Base-by-base conservation (phyloP, 2,329 filamentous ascomycete species). In the Fusarium oligoseptatum region DNA sequence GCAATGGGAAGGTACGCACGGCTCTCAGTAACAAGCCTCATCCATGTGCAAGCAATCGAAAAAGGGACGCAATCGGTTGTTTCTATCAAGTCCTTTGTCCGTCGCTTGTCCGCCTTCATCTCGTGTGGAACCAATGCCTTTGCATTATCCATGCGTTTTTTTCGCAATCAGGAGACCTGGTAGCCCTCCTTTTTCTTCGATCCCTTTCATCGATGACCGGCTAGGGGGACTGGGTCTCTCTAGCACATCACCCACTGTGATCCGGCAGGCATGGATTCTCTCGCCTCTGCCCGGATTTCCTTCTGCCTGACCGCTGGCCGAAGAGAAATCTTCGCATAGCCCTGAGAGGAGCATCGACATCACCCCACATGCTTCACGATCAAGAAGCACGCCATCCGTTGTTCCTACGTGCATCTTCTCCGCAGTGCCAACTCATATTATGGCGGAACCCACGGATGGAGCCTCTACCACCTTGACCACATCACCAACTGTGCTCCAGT, bases 1-100 rank as follows among this genome's bases (percentile, higher is more conserved):
- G 52, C 34, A 66, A 67, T 45, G 60, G 65, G 64, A 52, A 74
- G 36, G 50, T 34, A 57, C 61, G 72, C 65, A 60, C 64, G 62
- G 52, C 34, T 66, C 61, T 61, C 39, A 32, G 24, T 11, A 72
- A 27, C 72, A 73, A 68, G 72, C 72, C 29, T 64, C 50, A 75
- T 50, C 72, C 72, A 73, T 75, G 72, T 22, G 45, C 15, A 27
- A 27, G 52, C 36, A 52, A 60, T 63, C 32, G 41, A 50, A 34
- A 63, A 66, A 41, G 52, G 56, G 32, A 75, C 72, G 72, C 71
- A 74, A 74, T 74, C 72, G 48, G 41, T 64, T 27, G 48, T 50
- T 70, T 71, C 67, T 74, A 71, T 55, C 68, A 73, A 67, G 55
- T 73, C 67, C 62, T 74, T 73, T 72, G 36, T 62, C 50, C 58